phyloP scores from a whole-genome alignment of 192 early-diverging fungal species.

The Coemansia sp. region DNA sequence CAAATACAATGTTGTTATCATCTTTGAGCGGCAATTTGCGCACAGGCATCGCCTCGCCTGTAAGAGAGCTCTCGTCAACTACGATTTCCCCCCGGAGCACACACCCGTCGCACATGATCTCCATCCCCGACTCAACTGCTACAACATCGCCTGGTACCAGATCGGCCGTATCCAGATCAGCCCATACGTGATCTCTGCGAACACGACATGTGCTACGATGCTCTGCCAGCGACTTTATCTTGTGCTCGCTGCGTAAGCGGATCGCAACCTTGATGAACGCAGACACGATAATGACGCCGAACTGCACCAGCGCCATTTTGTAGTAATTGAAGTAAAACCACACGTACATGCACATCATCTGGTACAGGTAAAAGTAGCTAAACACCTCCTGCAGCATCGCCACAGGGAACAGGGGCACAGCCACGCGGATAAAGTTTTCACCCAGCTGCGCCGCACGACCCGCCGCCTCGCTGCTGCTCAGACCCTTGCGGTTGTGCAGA shows the following conservation, averaged over 20 bases:
- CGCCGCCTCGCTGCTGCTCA: slow-evolving; percentile 56
- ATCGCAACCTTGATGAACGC: slow-evolving; percentile 62
- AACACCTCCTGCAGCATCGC: slow-evolving; percentile 62
- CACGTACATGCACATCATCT: slow-evolving; percentile 68
- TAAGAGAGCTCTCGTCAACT: slow-evolving; percentile 73
- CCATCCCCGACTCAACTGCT: slow-evolving; percentile 44
- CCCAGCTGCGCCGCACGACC: slow-evolving; percentile 61
- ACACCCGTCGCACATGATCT: slow-evolving; percentile 68
- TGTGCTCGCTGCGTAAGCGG: slow-evolving; percentile 55
- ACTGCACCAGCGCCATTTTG: slow-evolving; percentile 61
- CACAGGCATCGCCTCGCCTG: slow-evolving; percentile 79
- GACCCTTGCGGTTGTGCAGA: slow-evolving; percentile 51
- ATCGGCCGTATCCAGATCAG: slow-evolving; percentile 50
- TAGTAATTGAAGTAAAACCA: slow-evolving; percentile 70
- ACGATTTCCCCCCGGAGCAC: slow-evolving; percentile 69
- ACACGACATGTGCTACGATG: slow-evolving; percentile 52
- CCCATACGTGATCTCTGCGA: slow-evolving; percentile 64
- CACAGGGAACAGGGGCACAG: slow-evolving; percentile 52
- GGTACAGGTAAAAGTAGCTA: slow-evolving; percentile 62
- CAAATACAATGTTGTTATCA: slow-evolving; percentile 49
- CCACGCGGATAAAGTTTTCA: slow-evolving; percentile 63
- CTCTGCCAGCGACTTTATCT: slow-evolving; percentile 63
- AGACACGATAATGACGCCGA: slow-evolving; percentile 57
- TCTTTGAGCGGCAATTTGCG: slow-evolving; percentile 68
- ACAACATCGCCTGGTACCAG: slow-evolving; percentile 73